Evolutionary conservation across 202 grass and related monocot genomes (phyloP).

Genomic region (Carex sylvatica): DNA sequence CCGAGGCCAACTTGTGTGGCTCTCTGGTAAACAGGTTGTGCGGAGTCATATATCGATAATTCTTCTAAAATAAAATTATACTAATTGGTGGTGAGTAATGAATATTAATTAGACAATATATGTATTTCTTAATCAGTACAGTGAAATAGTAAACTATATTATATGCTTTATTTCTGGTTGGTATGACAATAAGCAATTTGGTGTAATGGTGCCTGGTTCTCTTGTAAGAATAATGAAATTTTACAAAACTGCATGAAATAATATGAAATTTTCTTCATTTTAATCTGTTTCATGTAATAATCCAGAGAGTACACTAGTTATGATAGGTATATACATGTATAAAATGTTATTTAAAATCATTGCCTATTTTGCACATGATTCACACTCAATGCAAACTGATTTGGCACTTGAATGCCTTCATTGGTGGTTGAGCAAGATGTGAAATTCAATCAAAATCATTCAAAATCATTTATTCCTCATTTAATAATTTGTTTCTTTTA

Average conservation of each 20-base stretch:
- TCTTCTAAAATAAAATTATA: neutral
- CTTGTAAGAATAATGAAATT: neutral
- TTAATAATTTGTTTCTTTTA: too few relatives aligned
- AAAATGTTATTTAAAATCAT: neutral
- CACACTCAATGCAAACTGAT: too few relatives aligned
- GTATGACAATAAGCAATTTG: neutral
- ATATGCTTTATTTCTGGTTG: neutral
- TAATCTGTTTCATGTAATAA: neutral
- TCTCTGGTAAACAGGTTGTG: slow-evolving; percentile 51
- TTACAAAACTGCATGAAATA: neutral
- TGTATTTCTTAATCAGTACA: neutral
- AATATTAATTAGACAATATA: too few relatives aligned
- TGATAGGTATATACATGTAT: neutral
- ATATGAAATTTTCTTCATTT: neutral
- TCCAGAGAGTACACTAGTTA: neutral
- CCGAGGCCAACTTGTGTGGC: slow-evolving; percentile 65
- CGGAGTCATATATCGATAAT: slow-evolving; percentile 44
- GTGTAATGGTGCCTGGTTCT: neutral
- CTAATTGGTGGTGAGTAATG: neutral
- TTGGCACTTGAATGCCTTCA: too few relatives aligned
- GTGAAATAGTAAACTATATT: neutral
- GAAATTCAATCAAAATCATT: too few relatives aligned
- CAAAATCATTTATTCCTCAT: too few relatives aligned
- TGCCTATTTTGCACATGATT: too few relatives aligned
- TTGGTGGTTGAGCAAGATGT: too few relatives aligned